Conservation (phyloP, 73 alveolate species). For the Blepharisma japonicum region DNA sequence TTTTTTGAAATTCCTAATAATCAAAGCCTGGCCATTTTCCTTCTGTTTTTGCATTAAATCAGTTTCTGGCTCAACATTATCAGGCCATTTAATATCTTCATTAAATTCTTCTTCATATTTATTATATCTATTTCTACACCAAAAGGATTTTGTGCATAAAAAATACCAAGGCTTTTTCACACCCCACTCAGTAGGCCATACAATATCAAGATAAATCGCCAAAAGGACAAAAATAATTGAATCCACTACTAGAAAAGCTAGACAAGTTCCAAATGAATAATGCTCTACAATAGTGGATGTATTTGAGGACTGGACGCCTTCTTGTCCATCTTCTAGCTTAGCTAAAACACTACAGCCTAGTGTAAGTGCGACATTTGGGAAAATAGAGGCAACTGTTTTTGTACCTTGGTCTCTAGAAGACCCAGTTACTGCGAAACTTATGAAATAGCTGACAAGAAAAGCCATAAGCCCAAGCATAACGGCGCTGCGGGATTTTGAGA, state of each 20-base stretch:
- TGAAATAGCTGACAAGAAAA: constrained; percentile 64
- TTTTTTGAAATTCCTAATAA: neutral
- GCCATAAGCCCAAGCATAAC: constrained; percentile 65
- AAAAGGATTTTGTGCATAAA: constrained; percentile 44
- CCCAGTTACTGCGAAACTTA: constrained; percentile 60
- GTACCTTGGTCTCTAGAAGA: constrained; percentile 36
- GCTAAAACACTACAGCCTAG: constrained; percentile 61
- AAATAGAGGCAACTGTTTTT: constrained; percentile 58
- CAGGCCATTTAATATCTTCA: constrained; percentile 27
- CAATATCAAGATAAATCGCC: constrained; percentile 64
- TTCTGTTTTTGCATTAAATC: constrained; percentile 1
- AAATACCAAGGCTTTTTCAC: constrained; percentile 63
- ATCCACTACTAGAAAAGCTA: constrained; percentile 51
- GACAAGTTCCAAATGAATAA: constrained; percentile 40
- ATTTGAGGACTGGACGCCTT: constrained; percentile 51
- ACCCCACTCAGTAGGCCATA: constrained; percentile 74
- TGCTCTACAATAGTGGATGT: constrained; percentile 42
- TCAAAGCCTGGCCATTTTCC: neutral
- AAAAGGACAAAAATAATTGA: constrained; percentile 47
- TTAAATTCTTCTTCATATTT: constrained; percentile 28
- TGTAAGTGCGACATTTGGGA: constrained; percentile 66
- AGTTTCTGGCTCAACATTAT: constrained; percentile 2
- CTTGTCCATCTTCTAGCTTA: constrained; percentile 57
- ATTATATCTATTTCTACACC: constrained; percentile 46
- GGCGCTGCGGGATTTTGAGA: constrained; percentile 77